Conservation (phyloP, 805 yeast species). For the Candida mattraensis region DNA sequence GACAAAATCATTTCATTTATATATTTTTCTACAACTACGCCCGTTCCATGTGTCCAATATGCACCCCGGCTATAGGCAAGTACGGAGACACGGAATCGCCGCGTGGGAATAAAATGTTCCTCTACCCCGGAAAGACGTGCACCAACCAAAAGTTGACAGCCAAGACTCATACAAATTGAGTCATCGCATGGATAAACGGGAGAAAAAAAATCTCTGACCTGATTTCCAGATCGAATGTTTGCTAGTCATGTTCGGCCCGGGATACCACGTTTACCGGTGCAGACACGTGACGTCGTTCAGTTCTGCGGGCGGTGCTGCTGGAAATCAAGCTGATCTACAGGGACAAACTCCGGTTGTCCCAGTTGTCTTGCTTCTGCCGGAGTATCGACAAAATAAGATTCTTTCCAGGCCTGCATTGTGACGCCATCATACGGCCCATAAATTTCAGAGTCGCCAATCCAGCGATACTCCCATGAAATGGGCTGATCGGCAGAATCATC, state of each 20-base stretch:
- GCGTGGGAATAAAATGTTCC: slow-evolving; percentile 11
- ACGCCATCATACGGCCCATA: slow-evolving; percentile 50
- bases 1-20: not conserved
- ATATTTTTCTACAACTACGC: slow-evolving; percentile 2
- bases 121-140: slow-evolving; percentile 13
- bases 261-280: too few relatives aligned
- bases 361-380: slow-evolving; percentile 42
- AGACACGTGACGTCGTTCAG: not conserved
- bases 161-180: too few relatives aligned
- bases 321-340: slow-evolving; percentile 8
- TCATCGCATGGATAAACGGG: too few relatives aligned
- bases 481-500: slow-evolving; percentile 30
- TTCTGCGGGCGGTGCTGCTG: not conserved
- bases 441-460: slow-evolving; percentile 33
- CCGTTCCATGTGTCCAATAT: slow-evolving; percentile 5
- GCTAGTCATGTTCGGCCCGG: too few relatives aligned
- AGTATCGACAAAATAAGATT: slow-evolving; percentile 44
- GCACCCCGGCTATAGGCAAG: slow-evolving; percentile 4
- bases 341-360: slow-evolving; percentile 15
- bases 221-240: too few relatives aligned
- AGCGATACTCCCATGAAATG: slow-evolving; percentile 17
- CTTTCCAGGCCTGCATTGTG: slow-evolving; percentile 58
- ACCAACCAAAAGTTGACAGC: too few relatives aligned
- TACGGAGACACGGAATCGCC: slow-evolving; percentile 17
- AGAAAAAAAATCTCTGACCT: too few relatives aligned